Evolutionary conservation across 75 land plant species (phyloP).

Genomic region (Selaginella moellendorffii): DNA sequence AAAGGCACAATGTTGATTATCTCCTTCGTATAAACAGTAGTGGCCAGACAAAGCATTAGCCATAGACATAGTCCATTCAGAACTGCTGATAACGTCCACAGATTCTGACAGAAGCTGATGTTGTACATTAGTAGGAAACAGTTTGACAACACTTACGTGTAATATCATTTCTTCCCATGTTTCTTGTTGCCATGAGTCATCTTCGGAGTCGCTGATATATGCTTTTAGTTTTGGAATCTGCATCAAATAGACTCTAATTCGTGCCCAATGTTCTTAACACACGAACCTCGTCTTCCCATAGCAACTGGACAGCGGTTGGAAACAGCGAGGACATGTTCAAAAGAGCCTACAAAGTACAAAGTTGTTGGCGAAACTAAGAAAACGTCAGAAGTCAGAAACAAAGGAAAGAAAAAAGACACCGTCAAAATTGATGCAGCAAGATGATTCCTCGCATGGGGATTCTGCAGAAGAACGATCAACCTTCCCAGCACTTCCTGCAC

Average conservation of each 20-base stretch:
- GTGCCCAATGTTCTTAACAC: not conserved
- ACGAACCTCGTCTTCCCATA: constrained; percentile 98
- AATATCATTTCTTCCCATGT: constrained; percentile 96
- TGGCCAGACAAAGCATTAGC: constrained; percentile 69
- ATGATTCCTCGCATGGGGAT: constrained; percentile 84
- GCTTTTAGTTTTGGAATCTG: constrained; percentile 98
- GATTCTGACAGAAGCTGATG: constrained; percentile 90
- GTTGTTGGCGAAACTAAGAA: not conserved
- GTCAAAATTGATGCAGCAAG: constrained; percentile 73
- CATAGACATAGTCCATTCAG: constrained; percentile 63
- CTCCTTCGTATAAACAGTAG: constrained; percentile 55
- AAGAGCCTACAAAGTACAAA: constrained; percentile 47
- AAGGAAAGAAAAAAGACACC: constrained; percentile 18
- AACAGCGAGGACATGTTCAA: constrained; percentile 59
- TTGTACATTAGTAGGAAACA: not conserved
- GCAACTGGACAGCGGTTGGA: constrained; percentile 52
- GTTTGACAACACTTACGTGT: constrained; percentile 40
- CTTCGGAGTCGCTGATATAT: constrained; percentile 79
- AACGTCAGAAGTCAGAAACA: not conserved
- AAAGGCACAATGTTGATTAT: constrained; percentile 71
- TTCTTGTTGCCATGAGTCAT: constrained; percentile 68
- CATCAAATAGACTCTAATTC: not conserved
- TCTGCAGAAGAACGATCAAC: constrained; percentile 68
- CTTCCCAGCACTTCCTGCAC: constrained; percentile 86
- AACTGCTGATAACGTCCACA: constrained; percentile 70